Percentiles rank a stretch among this genome's conserved stretches.
Conservation (phyloP, 768 basidiomycete species). For the Asterophora lycoperdoides region DNA sequence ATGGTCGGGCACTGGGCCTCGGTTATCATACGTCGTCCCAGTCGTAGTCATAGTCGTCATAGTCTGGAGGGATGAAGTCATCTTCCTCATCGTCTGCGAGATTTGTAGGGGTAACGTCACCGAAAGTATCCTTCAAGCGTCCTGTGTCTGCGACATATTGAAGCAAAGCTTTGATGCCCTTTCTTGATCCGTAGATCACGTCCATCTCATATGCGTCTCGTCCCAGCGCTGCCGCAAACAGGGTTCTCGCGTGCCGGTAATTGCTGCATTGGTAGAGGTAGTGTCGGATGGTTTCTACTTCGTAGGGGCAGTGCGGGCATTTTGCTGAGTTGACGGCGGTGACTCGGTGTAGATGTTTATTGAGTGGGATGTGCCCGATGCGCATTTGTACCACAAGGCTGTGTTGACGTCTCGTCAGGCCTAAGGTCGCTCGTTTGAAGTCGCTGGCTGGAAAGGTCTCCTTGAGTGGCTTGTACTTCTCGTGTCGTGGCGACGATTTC, state of each 20-base stretch:
- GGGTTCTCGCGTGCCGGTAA: conserved; percentile 5
- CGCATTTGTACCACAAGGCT: no score
- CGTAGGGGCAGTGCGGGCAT: conserved; percentile 22
- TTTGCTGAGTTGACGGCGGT: conserved; percentile 17
- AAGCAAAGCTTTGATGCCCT: background rate
- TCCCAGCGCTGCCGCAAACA: background rate
- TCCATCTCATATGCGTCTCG: background rate
- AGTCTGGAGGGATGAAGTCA: background rate
- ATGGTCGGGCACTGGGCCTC: background rate
- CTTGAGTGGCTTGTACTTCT: background rate
- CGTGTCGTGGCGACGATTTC: background rate
- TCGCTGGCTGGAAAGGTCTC: no score
- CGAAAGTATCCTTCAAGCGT: background rate
- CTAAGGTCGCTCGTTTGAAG: background rate
- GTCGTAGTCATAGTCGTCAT: background rate
- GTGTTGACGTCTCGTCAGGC: background rate
- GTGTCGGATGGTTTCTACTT: conserved; percentile 26
- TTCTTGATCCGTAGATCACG: background rate
- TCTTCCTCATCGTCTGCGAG: background rate
- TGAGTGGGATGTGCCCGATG: conserved; percentile 27
- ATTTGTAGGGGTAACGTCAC: background rate
- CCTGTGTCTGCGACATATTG: background rate
- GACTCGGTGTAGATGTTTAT: conserved; percentile 27
- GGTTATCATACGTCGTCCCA: background rate
- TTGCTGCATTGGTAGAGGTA: conserved; percentile 25